Conservation (phyloP, 495 filamentous ascomycete genomes). For the Aspergillus sclerotiicarbonarius region DNA sequence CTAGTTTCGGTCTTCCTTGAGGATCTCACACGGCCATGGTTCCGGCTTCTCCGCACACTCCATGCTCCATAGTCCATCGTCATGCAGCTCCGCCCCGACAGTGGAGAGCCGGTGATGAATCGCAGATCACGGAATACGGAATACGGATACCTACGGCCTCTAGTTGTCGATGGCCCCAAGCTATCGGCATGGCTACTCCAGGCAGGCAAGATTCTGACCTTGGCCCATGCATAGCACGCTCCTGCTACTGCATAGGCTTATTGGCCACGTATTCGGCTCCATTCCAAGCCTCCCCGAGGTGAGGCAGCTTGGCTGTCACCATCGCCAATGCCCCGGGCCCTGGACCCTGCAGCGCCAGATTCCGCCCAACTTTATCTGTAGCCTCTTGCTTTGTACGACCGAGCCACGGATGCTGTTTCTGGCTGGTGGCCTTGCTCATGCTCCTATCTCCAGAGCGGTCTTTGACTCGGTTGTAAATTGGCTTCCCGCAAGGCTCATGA, state of each 20-base stretch:
- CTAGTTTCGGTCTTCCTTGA: neutral
- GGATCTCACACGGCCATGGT: neutral
- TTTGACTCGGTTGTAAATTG: no score
- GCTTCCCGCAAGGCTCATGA: neutral
- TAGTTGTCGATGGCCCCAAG: neutral
- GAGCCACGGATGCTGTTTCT: neutral
- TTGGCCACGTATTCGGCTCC: neutral
- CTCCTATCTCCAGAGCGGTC: neutral
- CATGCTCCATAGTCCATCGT: no score
- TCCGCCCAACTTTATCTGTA: neutral
- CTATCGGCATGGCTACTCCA: conserved; percentile 1
- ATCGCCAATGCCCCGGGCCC: neutral
- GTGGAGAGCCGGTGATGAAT: neutral
- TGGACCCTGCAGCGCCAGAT: neutral
- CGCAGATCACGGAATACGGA: neutral
- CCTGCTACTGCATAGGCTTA: no score
- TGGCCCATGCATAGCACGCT: neutral
- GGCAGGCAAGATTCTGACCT: conserved; percentile 6
- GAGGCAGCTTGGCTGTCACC: neutral
- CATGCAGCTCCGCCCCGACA: neutral
- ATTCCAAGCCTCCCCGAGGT: neutral
- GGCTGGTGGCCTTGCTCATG: neutral
- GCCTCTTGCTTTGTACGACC: neutral
- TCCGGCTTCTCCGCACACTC: neutral
- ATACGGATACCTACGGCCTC: neutral